Conservation (phyloP, 768 basidiomycete genomes). For the Collybiopsis luxurians region DNA sequence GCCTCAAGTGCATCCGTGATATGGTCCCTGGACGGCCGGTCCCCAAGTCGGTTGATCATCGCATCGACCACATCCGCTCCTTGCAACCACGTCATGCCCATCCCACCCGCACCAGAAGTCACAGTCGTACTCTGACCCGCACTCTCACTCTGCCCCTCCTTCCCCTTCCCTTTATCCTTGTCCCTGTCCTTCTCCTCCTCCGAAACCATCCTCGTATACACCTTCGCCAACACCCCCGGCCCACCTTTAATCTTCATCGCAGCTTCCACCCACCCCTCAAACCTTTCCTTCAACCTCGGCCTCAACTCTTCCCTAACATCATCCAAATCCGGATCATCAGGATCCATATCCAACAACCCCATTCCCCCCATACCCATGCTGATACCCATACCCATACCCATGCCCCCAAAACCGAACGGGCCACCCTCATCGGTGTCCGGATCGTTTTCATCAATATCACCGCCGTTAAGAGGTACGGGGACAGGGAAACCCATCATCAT, state of each 20-base stretch:
- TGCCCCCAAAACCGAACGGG: no score
- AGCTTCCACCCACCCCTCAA: slow-evolving; percentile 54
- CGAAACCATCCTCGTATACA: slow-evolving; percentile 43
- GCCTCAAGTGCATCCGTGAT: slow-evolving; percentile 50
- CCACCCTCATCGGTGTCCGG: no score
- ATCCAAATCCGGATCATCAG: slow-evolving; percentile 53
- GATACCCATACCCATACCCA: no score
- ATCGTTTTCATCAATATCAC: slow-evolving; percentile 31
- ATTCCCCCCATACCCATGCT: background rate
- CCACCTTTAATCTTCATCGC: slow-evolving; percentile 39
- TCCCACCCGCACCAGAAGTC: no score
- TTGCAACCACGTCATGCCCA: slow-evolving; percentile 53
- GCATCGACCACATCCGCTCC: slow-evolving; percentile 51
- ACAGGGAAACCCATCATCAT: slow-evolving; percentile 46
- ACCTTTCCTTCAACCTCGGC: slow-evolving; percentile 53
- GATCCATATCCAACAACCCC: slow-evolving; percentile 39
- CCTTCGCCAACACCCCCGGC: slow-evolving; percentile 28
- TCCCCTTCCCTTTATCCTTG: background rate
- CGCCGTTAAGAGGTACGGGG: slow-evolving; percentile 26
- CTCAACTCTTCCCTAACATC: slow-evolving; percentile 60
- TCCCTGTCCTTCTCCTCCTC: slow-evolving; percentile 23
- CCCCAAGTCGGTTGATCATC: slow-evolving; percentile 43
- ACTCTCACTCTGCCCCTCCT: background rate
- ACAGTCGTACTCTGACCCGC: no score
- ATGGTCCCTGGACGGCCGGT: slow-evolving; percentile 52